Evolutionary conservation across 2,329 filamentous ascomycete species (phyloP).

Genomic region (Pezicula neosporulosa): DNA sequence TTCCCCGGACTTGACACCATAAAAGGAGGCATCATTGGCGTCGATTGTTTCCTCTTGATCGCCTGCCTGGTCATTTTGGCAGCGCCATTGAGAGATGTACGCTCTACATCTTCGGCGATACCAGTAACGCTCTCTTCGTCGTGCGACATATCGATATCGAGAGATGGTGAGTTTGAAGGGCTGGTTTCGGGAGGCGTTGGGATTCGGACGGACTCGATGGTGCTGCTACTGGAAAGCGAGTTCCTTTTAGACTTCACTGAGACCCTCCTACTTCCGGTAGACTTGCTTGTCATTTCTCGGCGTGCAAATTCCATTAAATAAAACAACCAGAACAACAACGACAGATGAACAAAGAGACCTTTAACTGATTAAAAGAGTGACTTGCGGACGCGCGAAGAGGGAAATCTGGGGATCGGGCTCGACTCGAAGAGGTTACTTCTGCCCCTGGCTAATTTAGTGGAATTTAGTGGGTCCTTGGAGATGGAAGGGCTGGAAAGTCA

Average conservation of each 20-base stretch:
- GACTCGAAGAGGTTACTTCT: no score
- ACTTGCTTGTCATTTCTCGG: slow-evolving; percentile 16
- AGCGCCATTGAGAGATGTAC: slow-evolving; percentile 18
- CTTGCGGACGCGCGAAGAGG: no score
- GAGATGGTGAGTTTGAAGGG: slow-evolving; percentile 11
- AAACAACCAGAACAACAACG: neutral
- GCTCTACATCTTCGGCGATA: slow-evolving; percentile 10
- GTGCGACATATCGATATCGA: slow-evolving; percentile 17
- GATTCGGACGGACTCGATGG: slow-evolving; percentile 14
- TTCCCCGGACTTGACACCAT: slow-evolving; percentile 98
- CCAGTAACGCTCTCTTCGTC: slow-evolving; percentile 9
- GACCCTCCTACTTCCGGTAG: slow-evolving; percentile 9
- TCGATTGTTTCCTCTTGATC: slow-evolving; percentile 53
- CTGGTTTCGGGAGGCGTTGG: slow-evolving; percentile 20
- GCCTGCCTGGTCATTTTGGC: slow-evolving; percentile 7
- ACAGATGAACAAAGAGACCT: slow-evolving; percentile 4
- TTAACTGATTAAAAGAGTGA: neutral
- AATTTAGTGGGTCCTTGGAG: no score
- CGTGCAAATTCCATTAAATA: slow-evolving; percentile 1
- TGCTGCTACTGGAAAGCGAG: slow-evolving; percentile 18
- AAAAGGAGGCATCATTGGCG: slow-evolving; percentile 78
- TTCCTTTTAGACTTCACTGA: slow-evolving; percentile 14
- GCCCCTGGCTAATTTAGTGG: no score
- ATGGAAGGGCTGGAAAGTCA: no score
- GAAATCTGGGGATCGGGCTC: no score